These are phyloP conservation scores for Picochlorum sp. DNA, from an alignment of 139 green algal species.

Conservation along the genomic window DNA sequence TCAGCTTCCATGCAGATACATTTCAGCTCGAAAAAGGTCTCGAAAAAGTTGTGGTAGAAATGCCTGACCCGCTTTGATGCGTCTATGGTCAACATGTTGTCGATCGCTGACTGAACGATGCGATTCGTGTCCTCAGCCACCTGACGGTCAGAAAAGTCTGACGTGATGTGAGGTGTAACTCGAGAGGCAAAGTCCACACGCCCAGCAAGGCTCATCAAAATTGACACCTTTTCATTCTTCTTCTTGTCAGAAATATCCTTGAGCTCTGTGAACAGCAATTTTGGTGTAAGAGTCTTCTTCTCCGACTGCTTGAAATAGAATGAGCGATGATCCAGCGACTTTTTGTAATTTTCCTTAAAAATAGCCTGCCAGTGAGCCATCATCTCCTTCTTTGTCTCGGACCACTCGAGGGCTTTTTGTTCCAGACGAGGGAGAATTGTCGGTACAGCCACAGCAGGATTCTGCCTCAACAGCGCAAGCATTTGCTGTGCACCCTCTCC, in stretches of 20 bases:
- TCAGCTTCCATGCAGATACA: constrained; percentile 25
- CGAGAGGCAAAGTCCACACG: constrained; percentile 25
- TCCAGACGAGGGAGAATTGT: constrained; percentile 79
- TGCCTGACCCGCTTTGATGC: constrained; percentile 23
- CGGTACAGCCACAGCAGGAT: constrained; percentile 75
- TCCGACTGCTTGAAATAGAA: constrained; percentile 99
- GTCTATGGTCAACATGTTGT: constrained; percentile 19
- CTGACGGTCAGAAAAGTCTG: constrained; percentile 52
- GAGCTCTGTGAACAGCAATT: constrained; percentile 82
- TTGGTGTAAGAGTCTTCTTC: constrained; percentile 86
- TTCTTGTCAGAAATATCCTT: constrained; percentile 76
- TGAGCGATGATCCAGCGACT: constrained; percentile 92
- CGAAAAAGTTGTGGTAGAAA: constrained; percentile 55
- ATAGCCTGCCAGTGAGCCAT: constrained; percentile 74
- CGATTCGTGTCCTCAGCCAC: constrained; percentile 19
- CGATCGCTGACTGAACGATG: constrained; percentile 31
- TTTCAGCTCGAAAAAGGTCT: constrained; percentile 78
- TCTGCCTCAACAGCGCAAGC: constrained; percentile 75
- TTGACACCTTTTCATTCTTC: constrained; percentile 32
- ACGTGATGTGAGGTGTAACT: constrained; percentile 55
- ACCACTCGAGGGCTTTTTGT: constrained; percentile 93
- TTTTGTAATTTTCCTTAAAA: constrained; percentile 96
- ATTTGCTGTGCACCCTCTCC: constrained; percentile 53
- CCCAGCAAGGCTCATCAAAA: constrained; percentile 25
- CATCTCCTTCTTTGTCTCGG: constrained; percentile 63